These are phyloP conservation scores for Blastocystis hominis DNA, from an alignment of 352 stramenopile genomes.

Conservation along the genomic window DNA sequence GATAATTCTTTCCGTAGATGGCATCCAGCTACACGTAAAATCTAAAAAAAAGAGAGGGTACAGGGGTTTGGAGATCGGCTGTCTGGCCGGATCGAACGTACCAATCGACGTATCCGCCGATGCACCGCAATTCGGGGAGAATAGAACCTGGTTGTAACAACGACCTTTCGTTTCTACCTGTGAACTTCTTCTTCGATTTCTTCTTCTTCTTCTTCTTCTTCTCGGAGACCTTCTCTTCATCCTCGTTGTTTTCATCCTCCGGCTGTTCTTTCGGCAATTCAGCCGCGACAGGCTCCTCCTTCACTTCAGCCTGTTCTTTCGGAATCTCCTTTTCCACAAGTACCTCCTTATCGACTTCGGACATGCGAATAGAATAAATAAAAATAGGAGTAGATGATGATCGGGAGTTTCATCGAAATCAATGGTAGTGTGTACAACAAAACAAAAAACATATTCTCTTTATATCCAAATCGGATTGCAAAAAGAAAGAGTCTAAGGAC, in stretches of 20 bases:
- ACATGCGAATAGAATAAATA: neutral
- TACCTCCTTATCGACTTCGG: neutral
- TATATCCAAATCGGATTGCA: no score
- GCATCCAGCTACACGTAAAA: neutral
- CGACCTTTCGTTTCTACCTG: neutral
- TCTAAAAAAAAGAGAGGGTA: constrained; percentile 64
- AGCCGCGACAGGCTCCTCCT: neutral
- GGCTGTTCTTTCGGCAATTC: neutral
- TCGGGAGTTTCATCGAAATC: neutral
- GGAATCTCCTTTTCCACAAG: neutral
- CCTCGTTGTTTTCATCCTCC: neutral
- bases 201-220: constrained; percentile 54
- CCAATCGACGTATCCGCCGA: constrained; percentile 56
- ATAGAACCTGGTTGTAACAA: neutral
- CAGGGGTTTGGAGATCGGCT: constrained; percentile 83
- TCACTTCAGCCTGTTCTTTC: neutral
- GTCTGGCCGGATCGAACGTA: constrained; percentile 79
- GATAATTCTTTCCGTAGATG: constrained; percentile 54
- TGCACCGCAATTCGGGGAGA: neutral
- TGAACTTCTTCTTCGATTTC: constrained; percentile 17
- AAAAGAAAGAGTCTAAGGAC: no score
- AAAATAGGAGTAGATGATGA: neutral
- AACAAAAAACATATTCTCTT: no score
- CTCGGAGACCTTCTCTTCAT: constrained; percentile 1
- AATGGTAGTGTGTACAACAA: neutral